Percentiles rank a stretch among this genome's conserved stretches.
Conservation (phyloP, 306 rosid species). For the Corylus americana region DNA sequence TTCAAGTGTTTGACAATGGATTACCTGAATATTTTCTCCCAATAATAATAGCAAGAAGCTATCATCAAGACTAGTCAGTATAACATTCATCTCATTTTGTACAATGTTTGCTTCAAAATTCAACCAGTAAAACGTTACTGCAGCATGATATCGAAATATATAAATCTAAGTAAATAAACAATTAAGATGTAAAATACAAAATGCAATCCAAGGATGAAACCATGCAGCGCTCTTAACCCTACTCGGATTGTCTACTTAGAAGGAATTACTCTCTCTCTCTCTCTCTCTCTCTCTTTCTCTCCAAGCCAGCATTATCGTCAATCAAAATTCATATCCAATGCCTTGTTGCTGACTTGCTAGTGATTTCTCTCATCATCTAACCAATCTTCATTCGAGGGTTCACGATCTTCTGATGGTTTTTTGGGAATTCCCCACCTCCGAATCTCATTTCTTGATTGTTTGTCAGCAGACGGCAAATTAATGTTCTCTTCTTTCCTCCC, state of each 20-base stretch:
- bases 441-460: constrained; percentile 41
- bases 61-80: not conserved
- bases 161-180: not conserved
- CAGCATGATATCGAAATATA: not conserved
- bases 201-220: not conserved
- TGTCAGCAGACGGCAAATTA: constrained; percentile 56
- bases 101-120: not conserved
- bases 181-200: not conserved
- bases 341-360: constrained; percentile 14
- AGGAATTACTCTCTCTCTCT: not conserved
- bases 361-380: constrained; percentile 38
- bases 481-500: constrained; percentile 39
- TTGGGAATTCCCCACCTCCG: constrained; percentile 30
- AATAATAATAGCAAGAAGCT: not conserved
- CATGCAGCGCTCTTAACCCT: not conserved
- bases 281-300: not conserved
- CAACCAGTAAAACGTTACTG: not conserved
- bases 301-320: not conserved
- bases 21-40: not conserved
- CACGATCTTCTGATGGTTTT: constrained; percentile 18
- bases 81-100: constrained; percentile 4
- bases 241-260: not conserved
- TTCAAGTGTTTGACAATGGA: not conserved
- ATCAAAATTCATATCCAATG: not conserved
- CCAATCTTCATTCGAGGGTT: constrained; percentile 28